Base-by-base conservation (phyloP, 345 rosid genomes). In the Atalantia buxifolia region DNA sequence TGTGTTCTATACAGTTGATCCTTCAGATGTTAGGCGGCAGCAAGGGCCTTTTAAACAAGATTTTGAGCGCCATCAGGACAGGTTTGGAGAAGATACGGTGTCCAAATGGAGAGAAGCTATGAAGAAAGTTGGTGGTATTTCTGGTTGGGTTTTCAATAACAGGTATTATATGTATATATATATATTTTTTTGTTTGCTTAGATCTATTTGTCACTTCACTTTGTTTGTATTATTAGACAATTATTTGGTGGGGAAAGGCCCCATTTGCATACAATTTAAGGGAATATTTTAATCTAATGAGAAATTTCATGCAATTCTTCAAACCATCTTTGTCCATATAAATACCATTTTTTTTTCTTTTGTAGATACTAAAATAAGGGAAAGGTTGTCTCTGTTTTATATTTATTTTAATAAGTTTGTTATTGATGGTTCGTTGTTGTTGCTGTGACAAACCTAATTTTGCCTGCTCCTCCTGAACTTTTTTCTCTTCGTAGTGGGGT, bases 1-100 rank as follows among this genome's bases (percentile, higher is more conserved):
- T 0, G 86, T 90, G 50, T 90, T 90, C 68, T 87, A 82, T 28
- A 0, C 10, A 14, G 92, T 90, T 38, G 77, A 90, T 8, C 92
- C 91, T 1, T 88, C 90, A 0, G 22, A 90, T 74, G 88, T 90
- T 0, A 85, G 91, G 60, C 69, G 81, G 35, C 92, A 85, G 56
- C 69, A 10, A 24, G 81, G 80, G 3, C 84, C 85, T 61, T 84
- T 91, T 59, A 73, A 35, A 13, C 2, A 67, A n/a, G 83, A 79
- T 59, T 89, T 90, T 72, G 24, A 61, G 30, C 5, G 7, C 2
- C 89, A 80, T 59, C 45, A 64, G 2, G 27, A 63, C 33, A 84
- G 78, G 66, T 84, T 82, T 62, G 76, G 53, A 7, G n/a, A 66
- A 68, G 72, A 82, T 2, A 12, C 22, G 84, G 80, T 81, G 16